Evolutionary conservation across 164 flowering plant genomes (phyloP), one percentile per base, ranked within the genome.

Genomic region (Tetrastigma voinierianum): DNA sequence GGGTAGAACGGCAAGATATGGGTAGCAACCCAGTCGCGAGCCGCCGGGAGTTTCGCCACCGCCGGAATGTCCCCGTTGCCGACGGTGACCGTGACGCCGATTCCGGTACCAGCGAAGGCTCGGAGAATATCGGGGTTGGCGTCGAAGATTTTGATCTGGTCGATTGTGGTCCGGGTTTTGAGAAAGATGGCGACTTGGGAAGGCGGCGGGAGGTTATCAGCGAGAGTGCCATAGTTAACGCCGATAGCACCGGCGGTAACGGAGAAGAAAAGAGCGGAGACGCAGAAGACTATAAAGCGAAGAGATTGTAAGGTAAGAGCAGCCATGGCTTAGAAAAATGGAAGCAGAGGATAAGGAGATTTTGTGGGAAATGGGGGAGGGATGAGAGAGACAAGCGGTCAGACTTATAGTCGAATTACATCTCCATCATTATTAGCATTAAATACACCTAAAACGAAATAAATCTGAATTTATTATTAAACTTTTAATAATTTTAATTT

Each of bases 171-270:
- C 53, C 73, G 57, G 8, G 78, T 63, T 59, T 76, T 73, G 71
- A 91, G 81, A 76, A 90, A 89, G 52, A 74, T 65, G 13, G 87
- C 96, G 10, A 91, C 97, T 23, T 78, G 75, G 11, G 84, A 16
- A 0, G 98, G 93, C 1, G 94, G 79, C 1, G 96, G 96, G 57
- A 93, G 98, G 86, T 91, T 86, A 80, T 88, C 66, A 9, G 67
- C 97, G 2, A 87, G 66, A 18, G 91, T 90, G 64, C 98, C 98
- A 66, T 93, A 91, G 87, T 88, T 90, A 32, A 93, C 89, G 1
- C 97, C 98, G 72, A 93, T 80, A 65, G 84, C 70, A 64, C 63
- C 17, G 7, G 55, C 73, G 20, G 77, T 25, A 52, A 77, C 17
- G 64, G 68, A 18, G 64, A 61, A 23, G 45, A 63, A 73, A 70